Evolutionary conservation across 2,329 filamentous ascomycete genomes (phyloP).

Genomic region (Monilinia polystroma): DNA sequence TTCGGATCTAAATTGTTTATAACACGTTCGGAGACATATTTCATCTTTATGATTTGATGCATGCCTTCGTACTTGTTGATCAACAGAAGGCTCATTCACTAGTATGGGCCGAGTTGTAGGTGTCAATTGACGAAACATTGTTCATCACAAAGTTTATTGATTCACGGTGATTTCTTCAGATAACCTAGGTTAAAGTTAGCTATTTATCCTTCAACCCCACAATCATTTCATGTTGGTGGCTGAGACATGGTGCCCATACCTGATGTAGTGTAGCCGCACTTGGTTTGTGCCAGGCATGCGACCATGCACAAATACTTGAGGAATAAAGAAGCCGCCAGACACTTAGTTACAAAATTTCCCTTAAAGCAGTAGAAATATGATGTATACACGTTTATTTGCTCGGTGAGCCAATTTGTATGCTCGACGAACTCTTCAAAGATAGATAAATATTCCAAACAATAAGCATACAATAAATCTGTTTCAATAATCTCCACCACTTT

Average conservation of each 20-base stretch:
- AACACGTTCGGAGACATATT: background rate
- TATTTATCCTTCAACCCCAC: slow-evolving; percentile 4
- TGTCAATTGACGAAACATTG: background rate
- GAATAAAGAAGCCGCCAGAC: background rate
- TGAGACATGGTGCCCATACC: slow-evolving; percentile 9
- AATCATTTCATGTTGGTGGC: background rate
- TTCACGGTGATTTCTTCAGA: background rate
- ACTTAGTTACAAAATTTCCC: background rate
- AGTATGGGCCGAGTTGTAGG: background rate
- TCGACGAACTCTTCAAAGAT: background rate
- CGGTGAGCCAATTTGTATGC: background rate
- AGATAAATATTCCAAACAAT: background rate
- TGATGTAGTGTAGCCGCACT: background rate
- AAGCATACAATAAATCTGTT: background rate
- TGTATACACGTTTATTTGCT: background rate
- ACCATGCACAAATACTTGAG: background rate
- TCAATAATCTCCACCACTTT: slow-evolving; percentile 10
- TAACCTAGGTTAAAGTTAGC: background rate
- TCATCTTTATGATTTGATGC: background rate
- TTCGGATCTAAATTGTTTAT: background rate
- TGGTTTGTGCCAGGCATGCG: background rate
- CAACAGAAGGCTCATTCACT: background rate
- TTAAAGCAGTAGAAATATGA: background rate
- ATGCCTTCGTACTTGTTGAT: background rate
- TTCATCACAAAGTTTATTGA: background rate